phyloP scores from a whole-genome alignment of 1,284 basidiomycete species.

The Trametes pubescens region DNA sequence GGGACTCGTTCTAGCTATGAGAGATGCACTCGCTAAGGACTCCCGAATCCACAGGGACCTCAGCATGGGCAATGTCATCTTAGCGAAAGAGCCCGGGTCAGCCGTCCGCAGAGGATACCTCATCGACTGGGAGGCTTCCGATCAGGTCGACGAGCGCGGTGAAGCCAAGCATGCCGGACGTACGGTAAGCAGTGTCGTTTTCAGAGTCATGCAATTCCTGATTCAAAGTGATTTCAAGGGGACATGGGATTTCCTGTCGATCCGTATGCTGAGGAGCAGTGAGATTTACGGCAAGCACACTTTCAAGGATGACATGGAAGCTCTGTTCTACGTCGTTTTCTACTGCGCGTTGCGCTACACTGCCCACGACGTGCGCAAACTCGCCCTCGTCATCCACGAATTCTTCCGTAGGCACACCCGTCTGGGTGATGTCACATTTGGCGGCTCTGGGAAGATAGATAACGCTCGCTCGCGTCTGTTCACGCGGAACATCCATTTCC shows the following conservation, averaged over 20 bases:
- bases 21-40: constrained; percentile 5
- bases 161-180: background rate
- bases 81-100: constrained; percentile 8
- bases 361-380: background rate
- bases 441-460: constrained; percentile 1
- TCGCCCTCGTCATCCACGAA: background rate
- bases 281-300: background rate
- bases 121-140: constrained; percentile 9
- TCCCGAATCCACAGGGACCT: constrained; percentile 15
- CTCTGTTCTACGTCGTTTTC: constrained; percentile 21
- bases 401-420: background rate
- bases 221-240: background rate
- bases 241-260: constrained; percentile 24
- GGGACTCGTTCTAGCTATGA: constrained; percentile 2
- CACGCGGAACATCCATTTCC: background rate
- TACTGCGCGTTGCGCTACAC: constrained; percentile 16
- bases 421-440: background rate
- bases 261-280: background rate
- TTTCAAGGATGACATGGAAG: constrained; percentile 22
- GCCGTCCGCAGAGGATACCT: constrained; percentile 13
- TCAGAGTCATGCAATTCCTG: background rate
- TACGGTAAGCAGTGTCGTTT: background rate
- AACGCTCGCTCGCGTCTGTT: background rate
- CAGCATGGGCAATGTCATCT: constrained; percentile 13
- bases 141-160: background rate